Percentiles rank a stretch among this genome's conserved stretches.
Conservation (phyloP, 2,329 filamentous ascomycete genomes). For the Colletotrichum endophyticum region DNA sequence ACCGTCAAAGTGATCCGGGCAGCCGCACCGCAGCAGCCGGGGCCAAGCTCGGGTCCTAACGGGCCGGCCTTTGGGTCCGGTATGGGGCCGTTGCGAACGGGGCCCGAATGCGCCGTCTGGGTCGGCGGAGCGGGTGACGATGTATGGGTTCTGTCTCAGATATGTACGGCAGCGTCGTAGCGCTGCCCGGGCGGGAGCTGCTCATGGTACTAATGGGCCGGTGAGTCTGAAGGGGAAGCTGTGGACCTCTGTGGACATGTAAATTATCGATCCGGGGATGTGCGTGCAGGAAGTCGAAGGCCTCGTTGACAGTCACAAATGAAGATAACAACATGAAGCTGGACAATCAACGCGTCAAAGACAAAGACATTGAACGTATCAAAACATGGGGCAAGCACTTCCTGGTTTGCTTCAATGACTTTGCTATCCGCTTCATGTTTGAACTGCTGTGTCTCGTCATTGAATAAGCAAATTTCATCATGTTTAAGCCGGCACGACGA, state of each 20-base stretch:
- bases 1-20: background rate
- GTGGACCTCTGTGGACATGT: background rate
- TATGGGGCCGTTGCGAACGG: background rate
- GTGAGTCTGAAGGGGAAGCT: background rate
- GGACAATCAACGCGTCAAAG: background rate
- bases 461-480: background rate
- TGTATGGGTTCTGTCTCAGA: background rate
- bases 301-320: background rate
- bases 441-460: background rate
- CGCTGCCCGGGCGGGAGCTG: background rate
- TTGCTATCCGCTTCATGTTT: background rate
- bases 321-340: too few species aligned
- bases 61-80: background rate
- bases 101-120: background rate
- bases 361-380: background rate
- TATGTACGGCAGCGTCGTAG: too few species aligned
- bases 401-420: background rate
- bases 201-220: background rate
- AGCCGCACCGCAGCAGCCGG: background rate
- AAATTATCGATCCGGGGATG: background rate
- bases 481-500: background rate
- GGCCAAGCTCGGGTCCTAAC: background rate
- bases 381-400: background rate
- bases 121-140: background rate
- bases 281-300: background rate